Percentiles rank a stretch among this genome's conserved stretches.
These are phyloP conservation scores for Talaromyces sp. DNA, from an alignment of 2,329 filamentous ascomycete genomes.

Conservation along the genomic window DNA sequence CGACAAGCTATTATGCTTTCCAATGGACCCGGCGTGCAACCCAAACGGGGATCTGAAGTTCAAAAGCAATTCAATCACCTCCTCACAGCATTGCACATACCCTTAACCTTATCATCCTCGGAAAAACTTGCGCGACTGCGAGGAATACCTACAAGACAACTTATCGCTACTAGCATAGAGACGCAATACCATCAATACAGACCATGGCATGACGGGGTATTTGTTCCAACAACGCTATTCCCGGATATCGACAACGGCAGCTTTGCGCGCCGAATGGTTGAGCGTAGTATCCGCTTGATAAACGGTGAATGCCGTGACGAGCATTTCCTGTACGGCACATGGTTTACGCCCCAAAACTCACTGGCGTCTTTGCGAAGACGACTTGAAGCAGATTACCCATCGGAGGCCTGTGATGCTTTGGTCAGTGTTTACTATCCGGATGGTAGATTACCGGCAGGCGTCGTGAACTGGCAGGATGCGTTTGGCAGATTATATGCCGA, in stretches of 20 bases:
- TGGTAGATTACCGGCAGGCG: conserved; percentile 35
- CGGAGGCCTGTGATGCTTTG: conserved; percentile 39
- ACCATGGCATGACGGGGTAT: conserved; percentile 46
- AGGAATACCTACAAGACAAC: conserved; percentile 29
- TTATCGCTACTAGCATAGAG: conserved; percentile 40
- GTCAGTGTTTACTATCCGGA: conserved; percentile 43
- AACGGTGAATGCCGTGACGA: conserved; percentile 54
- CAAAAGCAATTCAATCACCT: conserved; percentile 52
- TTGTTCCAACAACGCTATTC: conserved; percentile 44
- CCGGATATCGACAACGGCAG: conserved; percentile 44
- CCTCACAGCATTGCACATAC: conserved; percentile 42
- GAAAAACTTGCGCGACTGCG: conserved; percentile 48
- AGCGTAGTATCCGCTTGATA: conserved; percentile 45
- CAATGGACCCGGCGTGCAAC: conserved; percentile 51
- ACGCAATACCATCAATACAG: conserved; percentile 52
- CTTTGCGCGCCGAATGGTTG: conserved; percentile 43
- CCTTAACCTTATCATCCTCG: conserved; percentile 30
- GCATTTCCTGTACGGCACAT: conserved; percentile 48
- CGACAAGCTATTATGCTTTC: conserved; percentile 51
- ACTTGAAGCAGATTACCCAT: conserved; percentile 51
- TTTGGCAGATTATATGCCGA: conserved; percentile 54
- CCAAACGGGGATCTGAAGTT: conserved; percentile 44
- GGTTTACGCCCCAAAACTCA: conserved; percentile 44
- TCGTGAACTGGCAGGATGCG: conserved; percentile 46
- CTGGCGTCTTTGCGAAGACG: conserved; percentile 42